Percentiles rank a stretch among this genome's conserved stretches.
Conservation (phyloP, 164 flowering plant species). For the Piper longum region DNA sequence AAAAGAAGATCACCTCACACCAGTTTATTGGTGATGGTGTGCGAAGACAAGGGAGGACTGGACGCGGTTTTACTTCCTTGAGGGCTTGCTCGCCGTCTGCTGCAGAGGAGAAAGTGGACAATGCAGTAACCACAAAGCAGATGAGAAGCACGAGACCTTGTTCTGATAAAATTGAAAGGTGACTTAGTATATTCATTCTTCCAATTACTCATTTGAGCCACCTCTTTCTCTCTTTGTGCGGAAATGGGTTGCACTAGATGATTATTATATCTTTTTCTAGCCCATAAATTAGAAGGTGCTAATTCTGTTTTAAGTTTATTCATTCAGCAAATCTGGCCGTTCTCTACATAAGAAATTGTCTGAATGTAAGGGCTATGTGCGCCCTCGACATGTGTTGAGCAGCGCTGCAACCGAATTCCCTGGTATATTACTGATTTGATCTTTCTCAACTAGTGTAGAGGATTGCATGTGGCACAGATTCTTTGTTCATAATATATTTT, state of each 20-base stretch:
- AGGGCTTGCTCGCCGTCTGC: constrained; percentile 40
- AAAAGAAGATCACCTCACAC: constrained; percentile 45
- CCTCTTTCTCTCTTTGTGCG: neutral
- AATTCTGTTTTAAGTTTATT: constrained; percentile 2
- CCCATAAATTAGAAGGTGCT: neutral
- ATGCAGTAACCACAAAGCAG: constrained; percentile 59
- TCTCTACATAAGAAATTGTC: constrained; percentile 67
- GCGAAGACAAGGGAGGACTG: constrained; percentile 66
- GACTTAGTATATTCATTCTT: too few species aligned
- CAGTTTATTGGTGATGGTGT: constrained; percentile 66
- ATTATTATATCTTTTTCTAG: too few species aligned
- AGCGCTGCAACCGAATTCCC: constrained; percentile 42
- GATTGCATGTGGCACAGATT: too few species aligned
- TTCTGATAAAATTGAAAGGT: constrained; percentile 68
- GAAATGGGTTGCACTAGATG: neutral
- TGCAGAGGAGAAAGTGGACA: constrained; percentile 41
- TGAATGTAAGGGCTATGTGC: constrained; percentile 67
- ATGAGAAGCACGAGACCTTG: constrained; percentile 59
- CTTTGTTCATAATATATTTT: neutral
- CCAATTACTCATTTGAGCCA: neutral
- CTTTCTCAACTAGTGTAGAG: neutral
- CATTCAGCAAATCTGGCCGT: constrained; percentile 65
- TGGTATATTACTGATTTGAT: constrained; percentile 24
- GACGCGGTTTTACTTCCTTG: constrained; percentile 42
- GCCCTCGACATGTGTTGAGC: constrained; percentile 40